Evolutionary conservation across 345 rosid species (phyloP).

Genomic region (Arabidopsis arenosa): DNA sequence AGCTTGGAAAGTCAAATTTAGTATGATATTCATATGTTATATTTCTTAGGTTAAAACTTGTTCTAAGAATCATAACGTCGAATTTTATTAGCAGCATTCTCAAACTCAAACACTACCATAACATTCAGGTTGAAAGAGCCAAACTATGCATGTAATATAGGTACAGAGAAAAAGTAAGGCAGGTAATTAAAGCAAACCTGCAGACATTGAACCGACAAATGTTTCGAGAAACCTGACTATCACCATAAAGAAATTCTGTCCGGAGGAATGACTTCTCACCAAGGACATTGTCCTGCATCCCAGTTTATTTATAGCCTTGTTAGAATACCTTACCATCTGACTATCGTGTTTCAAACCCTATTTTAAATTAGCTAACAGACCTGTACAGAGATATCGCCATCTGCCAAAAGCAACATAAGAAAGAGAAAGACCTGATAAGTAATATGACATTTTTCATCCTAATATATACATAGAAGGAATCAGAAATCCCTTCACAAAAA

Average conservation of each 20-base stretch:
- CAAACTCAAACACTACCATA: slow-evolving; percentile 26
- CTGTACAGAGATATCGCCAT: slow-evolving; percentile 98
- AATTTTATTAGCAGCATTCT: slow-evolving; percentile 8
- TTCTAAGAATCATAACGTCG: neutral
- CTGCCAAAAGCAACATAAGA: slow-evolving; percentile 53
- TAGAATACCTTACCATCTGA: slow-evolving; percentile 32
- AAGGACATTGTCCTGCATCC: slow-evolving; percentile 91
- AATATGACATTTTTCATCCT: slow-evolving; percentile 11
- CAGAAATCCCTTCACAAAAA: slow-evolving; percentile 24
- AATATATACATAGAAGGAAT: slow-evolving; percentile 27
- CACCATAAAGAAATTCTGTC: slow-evolving; percentile 84
- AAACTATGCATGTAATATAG: slow-evolving; percentile 22
- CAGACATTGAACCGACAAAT: slow-evolving; percentile 96
- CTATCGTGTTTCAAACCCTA: slow-evolving; percentile 19
- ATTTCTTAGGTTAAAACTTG: slow-evolving; percentile 27
- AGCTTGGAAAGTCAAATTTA: slow-evolving; percentile 21
- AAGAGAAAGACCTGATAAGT: slow-evolving; percentile 36
- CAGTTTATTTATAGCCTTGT: slow-evolving; percentile 42
- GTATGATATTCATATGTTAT: slow-evolving; percentile 5
- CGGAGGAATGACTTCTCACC: slow-evolving; percentile 72
- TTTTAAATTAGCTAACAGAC: slow-evolving; percentile 49
- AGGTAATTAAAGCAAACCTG: slow-evolving; percentile 60
- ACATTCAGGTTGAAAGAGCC: slow-evolving; percentile 16
- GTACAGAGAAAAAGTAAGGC: slow-evolving; percentile 17
- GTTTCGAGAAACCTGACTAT: slow-evolving; percentile 93